These are phyloP conservation scores for Acanthamoeba castellanii DNA, from an alignment of 208 protist species.

Conservation along the genomic window DNA sequence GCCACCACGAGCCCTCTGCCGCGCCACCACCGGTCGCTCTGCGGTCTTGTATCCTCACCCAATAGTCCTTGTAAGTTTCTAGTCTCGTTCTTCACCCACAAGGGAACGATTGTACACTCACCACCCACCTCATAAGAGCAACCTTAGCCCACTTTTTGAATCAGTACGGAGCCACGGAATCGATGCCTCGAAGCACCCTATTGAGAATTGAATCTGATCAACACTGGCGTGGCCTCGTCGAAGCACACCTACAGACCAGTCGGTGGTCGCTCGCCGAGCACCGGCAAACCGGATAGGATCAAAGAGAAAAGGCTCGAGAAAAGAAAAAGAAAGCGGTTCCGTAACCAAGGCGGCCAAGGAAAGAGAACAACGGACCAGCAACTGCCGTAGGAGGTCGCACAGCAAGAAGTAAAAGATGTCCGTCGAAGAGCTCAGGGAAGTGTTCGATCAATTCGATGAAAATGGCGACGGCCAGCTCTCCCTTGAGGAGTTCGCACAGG, in stretches of 20 bases:
- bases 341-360: neutral
- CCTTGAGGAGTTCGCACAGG: slow-evolving; percentile 55
- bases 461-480: slow-evolving; percentile 66
- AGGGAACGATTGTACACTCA: neutral
- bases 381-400: no score
- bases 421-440: slow-evolving; percentile 41
- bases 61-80: neutral
- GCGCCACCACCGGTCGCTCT: neutral
- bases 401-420: neutral
- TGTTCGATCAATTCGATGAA: slow-evolving; percentile 64
- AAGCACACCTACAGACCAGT: no score
- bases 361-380: neutral
- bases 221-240: no score
- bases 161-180: no score
- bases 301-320: no score
- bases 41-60: neutral
- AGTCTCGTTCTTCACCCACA: neutral
- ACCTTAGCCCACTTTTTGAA: no score
- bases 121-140: neutral
- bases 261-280: no score
- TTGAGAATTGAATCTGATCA: no score
- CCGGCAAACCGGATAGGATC: no score
- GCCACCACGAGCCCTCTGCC: neutral
- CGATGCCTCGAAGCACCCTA: no score
- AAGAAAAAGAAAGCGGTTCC: no score